These are phyloP conservation scores for Carex pumila DNA, from an alignment of 176 grass and related monocot genomes.

Conservation along the genomic window DNA sequence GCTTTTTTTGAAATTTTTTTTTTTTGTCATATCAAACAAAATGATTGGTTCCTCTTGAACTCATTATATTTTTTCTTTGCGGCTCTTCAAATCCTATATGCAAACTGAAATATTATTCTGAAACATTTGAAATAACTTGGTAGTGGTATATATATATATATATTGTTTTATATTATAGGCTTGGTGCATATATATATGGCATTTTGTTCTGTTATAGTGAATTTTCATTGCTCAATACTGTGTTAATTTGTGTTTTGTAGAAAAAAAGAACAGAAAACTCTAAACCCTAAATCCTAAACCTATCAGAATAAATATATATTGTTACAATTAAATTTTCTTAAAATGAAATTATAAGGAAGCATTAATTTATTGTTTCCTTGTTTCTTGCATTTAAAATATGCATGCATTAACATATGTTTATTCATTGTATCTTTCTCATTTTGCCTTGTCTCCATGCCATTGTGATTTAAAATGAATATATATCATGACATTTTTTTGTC, in stretches of 20 bases:
- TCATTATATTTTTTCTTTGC: not conserved
- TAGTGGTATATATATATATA: not conserved
- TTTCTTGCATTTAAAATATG: not conserved
- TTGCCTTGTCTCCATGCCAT: not conserved
- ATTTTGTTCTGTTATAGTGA: too few relatives aligned
- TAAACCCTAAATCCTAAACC: too few relatives aligned
- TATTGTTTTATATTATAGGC: not conserved
- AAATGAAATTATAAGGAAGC: not conserved
- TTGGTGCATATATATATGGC: too few relatives aligned
- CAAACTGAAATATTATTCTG: not conserved
- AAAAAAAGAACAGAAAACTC: too few relatives aligned
- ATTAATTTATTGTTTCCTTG: not conserved
- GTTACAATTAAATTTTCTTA: not conserved
- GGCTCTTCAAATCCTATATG: not conserved
- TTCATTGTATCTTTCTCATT: not conserved
- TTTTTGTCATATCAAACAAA: not conserved
- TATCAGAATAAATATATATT: too few relatives aligned
- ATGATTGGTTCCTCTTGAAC: not conserved
- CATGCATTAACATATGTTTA: not conserved
- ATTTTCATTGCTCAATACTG: too few relatives aligned
- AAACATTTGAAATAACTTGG: not conserved
- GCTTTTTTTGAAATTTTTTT: too few relatives aligned
- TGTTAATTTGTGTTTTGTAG: too few relatives aligned
- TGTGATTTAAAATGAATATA: not conserved
- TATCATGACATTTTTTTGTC: not conserved